Evolutionary conservation across 1,284 basidiomycete genomes (phyloP).

Genomic region (Porogramme epimiltina): DNA sequence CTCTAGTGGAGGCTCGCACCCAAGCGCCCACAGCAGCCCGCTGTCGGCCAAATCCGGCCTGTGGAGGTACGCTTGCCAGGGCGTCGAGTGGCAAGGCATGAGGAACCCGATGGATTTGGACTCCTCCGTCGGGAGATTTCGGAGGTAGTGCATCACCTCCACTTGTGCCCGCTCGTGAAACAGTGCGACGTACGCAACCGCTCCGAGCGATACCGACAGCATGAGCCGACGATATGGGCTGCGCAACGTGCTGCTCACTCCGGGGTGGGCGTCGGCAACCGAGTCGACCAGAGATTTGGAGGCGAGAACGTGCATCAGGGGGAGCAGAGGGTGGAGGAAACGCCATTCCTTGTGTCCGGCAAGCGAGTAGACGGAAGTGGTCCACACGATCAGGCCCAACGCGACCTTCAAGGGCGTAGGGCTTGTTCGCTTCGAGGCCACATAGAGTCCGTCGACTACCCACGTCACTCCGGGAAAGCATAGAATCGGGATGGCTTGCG

Average conservation of each 20-base stretch:
- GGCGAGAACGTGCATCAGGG: conserved; percentile 83
- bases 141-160: conserved; percentile 66
- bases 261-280: conserved; percentile 22
- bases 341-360: conserved; percentile 96
- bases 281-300: conserved; percentile 68
- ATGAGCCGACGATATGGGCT: conserved; percentile 36
- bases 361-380: conserved; percentile 74
- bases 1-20: conserved; percentile 89
- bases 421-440: conserved; percentile 26
- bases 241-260: conserved; percentile 16
- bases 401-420: conserved; percentile 42
- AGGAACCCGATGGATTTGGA: conserved; percentile 76
- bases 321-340: conserved; percentile 91
- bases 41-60: conserved; percentile 52
- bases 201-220: conserved; percentile 57
- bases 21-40: conserved; percentile 77
- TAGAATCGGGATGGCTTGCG: conserved; percentile 85
- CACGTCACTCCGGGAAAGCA: conserved; percentile 77
- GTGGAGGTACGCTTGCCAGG: conserved; percentile 92
- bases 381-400: conserved; percentile 61
- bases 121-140: conserved; percentile 49
- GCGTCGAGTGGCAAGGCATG: conserved; percentile 99
- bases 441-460: conserved; percentile 61
- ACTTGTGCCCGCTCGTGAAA: conserved; percentile 83
- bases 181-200: conserved; percentile 66